These are phyloP conservation scores for Fusarium dimerum DNA, from an alignment of 2,329 filamentous ascomycete genomes.

Conservation along the genomic window DNA sequence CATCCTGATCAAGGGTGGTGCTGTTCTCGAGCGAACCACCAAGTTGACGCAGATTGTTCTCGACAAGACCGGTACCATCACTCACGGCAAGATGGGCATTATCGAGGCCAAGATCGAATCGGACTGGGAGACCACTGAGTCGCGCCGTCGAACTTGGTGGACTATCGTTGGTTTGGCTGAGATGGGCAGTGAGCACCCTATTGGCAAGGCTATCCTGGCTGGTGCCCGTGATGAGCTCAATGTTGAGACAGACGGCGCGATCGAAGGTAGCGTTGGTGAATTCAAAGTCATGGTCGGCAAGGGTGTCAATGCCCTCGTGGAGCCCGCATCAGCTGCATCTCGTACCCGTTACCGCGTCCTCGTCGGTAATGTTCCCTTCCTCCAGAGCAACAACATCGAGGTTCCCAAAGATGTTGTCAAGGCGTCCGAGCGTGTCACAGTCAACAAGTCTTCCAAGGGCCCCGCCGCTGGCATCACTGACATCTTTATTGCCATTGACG, in stretches of 20 bases:
- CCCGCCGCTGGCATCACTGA: constrained; percentile 73
- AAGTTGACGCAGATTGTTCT: constrained; percentile 88
- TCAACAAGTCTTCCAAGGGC: constrained; percentile 35
- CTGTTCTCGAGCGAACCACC: constrained; percentile 85
- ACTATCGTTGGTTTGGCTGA: constrained; percentile 93
- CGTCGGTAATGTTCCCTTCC: constrained; percentile 78
- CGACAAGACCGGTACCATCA: constrained; percentile 95
- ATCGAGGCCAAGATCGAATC: constrained; percentile 67
- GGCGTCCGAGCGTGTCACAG: constrained; percentile 59
- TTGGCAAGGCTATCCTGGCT: constrained; percentile 82
- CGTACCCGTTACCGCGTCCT: constrained; percentile 75
- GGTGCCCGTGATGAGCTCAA: constrained; percentile 76
- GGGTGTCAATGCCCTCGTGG: constrained; percentile 79
- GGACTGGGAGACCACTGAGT: constrained; percentile 69
- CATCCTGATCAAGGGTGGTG: constrained; percentile 96
- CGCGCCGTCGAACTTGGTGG: constrained; percentile 84
- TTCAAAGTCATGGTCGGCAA: constrained; percentile 83
- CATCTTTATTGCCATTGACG: constrained; percentile 89
- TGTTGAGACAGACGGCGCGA: constrained; percentile 67
- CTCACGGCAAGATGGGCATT: constrained; percentile 93
- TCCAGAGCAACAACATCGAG: constrained; percentile 68
- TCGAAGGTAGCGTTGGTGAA: constrained; percentile 83
- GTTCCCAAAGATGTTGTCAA: constrained; percentile 65
- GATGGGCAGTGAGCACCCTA: constrained; percentile 92
- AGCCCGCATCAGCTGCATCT: constrained; percentile 70